Base-by-base conservation (phyloP, 164 flowering plant species). In the Dillenia turbinata region DNA sequence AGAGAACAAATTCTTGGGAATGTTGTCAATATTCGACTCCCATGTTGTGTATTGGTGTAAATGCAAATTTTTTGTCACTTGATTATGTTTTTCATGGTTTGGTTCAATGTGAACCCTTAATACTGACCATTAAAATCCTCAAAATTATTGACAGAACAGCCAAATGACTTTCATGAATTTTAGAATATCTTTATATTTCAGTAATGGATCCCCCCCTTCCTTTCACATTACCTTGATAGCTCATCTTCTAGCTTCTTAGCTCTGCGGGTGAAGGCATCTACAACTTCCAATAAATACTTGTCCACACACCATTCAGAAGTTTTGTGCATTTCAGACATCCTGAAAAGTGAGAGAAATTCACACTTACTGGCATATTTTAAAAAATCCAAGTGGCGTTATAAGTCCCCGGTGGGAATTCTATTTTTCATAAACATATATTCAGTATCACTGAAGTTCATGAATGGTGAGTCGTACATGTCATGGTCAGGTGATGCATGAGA, bases 381-480 rank as follows among this genome's bases (percentile, higher is more conserved):
- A 13, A 12, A 33, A 2, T 9, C 19, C 43, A 17, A 16, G 40
- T 19, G 44, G 22, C n/a, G 10, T 50, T 3, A 50, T 15, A 22
- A 2, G 57, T 51, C 40, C 16, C 40, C 24, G 52, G 14, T 15
- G 51, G 33, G 43, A 8, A 22, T 13, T 52, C 54, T 15, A 52
- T 13, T 19, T 55, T 33, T 55, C 45, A 55, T 12, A 55, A 9
- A n/a, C 49, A 15, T 13, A 44, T 44, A 12, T 45, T 26, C 33
- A 26, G 33, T 26, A 26, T 26, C 33, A 26, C 33, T 26, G 5
- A 26, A 16, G 22, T 17, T 15, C 51, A 19, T 12, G 45, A 54
- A 68, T 11, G 64, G 49, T 7, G 61, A 57, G 49, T 62, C 91
- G 78, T 77, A 91, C 97, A 11, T 54, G 61, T 78, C 70, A 51